Conservation (phyloP, 163 green algal genomes). For the Chlamydomonas reinhardtii region DNA sequence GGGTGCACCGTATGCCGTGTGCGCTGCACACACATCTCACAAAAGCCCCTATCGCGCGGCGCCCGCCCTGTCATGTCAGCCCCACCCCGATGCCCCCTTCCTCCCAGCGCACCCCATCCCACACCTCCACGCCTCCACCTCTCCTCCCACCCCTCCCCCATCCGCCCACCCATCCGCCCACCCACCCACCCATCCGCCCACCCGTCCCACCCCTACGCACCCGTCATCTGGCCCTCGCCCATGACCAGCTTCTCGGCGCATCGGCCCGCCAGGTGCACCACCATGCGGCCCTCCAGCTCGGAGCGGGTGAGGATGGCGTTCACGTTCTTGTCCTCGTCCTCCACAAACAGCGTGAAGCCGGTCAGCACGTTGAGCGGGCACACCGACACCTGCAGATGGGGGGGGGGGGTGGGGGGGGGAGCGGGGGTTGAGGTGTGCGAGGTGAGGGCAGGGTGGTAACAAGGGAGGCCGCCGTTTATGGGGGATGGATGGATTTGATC, state of each 20-base stretch:
- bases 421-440: background rate
- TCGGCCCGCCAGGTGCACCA: constrained; percentile 67
- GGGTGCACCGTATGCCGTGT: no score
- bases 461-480: background rate
- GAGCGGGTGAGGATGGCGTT: constrained; percentile 76
- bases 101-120: no score
- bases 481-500: no score
- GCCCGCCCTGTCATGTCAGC: no score
- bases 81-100: no score
- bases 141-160: no score
- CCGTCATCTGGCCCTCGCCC: constrained; percentile 83
- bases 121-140: no score
- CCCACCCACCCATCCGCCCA: no score
- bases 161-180: no score
- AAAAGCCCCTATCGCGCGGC: no score
- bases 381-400: constrained; percentile 58
- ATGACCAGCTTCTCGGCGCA: constrained; percentile 87
- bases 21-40: no score
- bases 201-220: constrained; percentile 1
- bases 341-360: constrained; percentile 76
- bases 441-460: background rate
- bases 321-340: constrained; percentile 67
- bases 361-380: constrained; percentile 75
- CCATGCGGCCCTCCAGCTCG: constrained; percentile 90
- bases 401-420: background rate